Evolutionary conservation across 1,284 basidiomycete species (phyloP).

Genomic region (Waitea zeae): DNA sequence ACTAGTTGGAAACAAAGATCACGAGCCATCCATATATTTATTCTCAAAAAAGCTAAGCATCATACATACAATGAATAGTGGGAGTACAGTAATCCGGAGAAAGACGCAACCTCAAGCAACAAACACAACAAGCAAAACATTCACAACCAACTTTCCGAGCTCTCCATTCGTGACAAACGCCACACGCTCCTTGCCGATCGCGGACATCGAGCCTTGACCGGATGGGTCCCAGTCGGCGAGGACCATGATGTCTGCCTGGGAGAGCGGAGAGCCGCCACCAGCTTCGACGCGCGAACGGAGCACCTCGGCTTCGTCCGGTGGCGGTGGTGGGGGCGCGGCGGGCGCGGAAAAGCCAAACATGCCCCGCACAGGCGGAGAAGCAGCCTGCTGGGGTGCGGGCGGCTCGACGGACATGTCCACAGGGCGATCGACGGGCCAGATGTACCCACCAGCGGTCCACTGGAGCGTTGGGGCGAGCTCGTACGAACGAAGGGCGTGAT

Average conservation of each 20-base stretch:
- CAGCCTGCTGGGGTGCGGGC: constrained; percentile 7
- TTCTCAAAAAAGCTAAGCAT: too few species aligned
- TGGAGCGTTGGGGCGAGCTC: constrained; percentile 57
- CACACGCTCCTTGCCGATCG: constrained; percentile 51
- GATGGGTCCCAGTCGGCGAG: constrained; percentile 34
- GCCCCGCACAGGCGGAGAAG: constrained; percentile 7
- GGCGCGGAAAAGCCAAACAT: constrained; percentile 22
- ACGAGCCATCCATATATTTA: too few species aligned
- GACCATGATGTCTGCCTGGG: constrained; percentile 43
- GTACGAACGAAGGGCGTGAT: constrained; percentile 58
- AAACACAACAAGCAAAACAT: constrained; percentile 49
- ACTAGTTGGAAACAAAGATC: too few species aligned
- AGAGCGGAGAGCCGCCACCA: constrained; percentile 46
- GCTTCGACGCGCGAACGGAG: constrained; percentile 40
- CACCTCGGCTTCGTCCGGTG: constrained; percentile 23
- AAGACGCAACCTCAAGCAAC: constrained; percentile 31
- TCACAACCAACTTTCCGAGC: constrained; percentile 56
- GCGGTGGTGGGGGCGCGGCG: constrained; percentile 13
- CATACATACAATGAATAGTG: too few species aligned
- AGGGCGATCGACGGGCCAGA: constrained; percentile 57
- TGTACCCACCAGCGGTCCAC: constrained; percentile 64
- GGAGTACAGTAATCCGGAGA: too few species aligned
- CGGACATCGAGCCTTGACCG: too few species aligned
- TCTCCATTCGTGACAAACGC: constrained; percentile 47
- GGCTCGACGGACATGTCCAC: constrained; percentile 26